Conservation (phyloP, 208 protist species). For the Trypanosoma avium region DNA sequence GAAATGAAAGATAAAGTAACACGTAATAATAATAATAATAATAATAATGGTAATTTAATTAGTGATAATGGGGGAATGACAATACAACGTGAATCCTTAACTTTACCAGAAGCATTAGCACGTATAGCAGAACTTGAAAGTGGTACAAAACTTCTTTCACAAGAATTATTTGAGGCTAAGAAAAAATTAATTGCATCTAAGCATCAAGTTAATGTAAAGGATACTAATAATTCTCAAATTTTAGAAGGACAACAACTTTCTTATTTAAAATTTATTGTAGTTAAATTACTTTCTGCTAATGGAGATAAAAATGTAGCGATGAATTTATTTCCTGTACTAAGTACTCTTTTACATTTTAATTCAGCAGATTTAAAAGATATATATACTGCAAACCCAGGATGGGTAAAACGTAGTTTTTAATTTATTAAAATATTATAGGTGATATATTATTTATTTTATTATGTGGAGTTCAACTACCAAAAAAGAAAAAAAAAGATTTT, state of each 20-base stretch:
- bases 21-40: neutral
- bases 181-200: slow-evolving; percentile 36
- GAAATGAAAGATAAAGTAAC: neutral
- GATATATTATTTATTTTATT: slow-evolving; percentile 4
- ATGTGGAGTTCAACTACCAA: neutral
- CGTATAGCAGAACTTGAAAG: slow-evolving; percentile 34
- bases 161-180: slow-evolving; percentile 47
- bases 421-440: neutral
- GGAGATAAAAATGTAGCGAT: slow-evolving; percentile 42
- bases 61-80: neutral
- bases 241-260: slow-evolving; percentile 57
- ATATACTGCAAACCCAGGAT: slow-evolving; percentile 53
- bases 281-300: slow-evolving; percentile 67
- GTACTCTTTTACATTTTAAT: slow-evolving; percentile 66
- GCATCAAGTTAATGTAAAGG: slow-evolving; percentile 18
- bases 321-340: slow-evolving; percentile 77
- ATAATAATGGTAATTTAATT: neutral
- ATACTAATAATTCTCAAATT: slow-evolving; percentile 8
- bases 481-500: slow-evolving; percentile 4
- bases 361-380: slow-evolving; percentile 44
- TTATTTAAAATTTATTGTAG: slow-evolving; percentile 73
- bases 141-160: slow-evolving; percentile 25
- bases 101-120: slow-evolving; percentile 33
- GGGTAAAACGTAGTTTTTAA: slow-evolving; percentile 29
- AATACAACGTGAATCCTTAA: neutral